Evolutionary conservation across 1,139 yeast species (phyloP).

Genomic region (Candida albicans): DNA sequence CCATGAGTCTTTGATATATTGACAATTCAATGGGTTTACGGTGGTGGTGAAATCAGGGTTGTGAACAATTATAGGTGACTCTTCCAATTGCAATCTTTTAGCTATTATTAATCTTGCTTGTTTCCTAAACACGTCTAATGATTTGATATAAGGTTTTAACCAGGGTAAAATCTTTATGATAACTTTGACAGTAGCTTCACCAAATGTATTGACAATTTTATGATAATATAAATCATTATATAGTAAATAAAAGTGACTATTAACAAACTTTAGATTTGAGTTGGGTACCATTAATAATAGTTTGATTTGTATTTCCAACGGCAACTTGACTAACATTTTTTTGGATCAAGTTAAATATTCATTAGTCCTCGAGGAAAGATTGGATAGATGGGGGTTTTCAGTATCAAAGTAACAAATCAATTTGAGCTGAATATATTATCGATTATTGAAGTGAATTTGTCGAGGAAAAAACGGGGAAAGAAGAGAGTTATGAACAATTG

Average conservation of each 20-base stretch:
- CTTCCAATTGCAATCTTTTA: conserved; percentile 25
- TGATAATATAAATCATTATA: conserved; percentile 52
- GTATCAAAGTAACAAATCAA: no score
- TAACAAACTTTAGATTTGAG: conserved; percentile 41
- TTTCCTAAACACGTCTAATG: conserved; percentile 49
- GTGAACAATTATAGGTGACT: conserved; percentile 26
- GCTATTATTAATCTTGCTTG: conserved; percentile 36
- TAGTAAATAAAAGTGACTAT: conserved; percentile 44
- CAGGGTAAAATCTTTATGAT: conserved; percentile 37
- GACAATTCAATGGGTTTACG: conserved; percentile 23
- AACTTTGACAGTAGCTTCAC: conserved; percentile 33
- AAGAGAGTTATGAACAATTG: no score
- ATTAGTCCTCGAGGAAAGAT: not conserved
- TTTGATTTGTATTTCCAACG: conserved; percentile 50
- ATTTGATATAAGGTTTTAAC: conserved; percentile 44
- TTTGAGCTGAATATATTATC: no score
- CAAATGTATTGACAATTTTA: conserved; percentile 43
- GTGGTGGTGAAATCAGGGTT: conserved; percentile 19
- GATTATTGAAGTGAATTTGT: no score
- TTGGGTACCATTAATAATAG: conserved; percentile 43
- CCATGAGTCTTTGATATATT: conserved; percentile 55
- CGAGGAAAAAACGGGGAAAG: no score
- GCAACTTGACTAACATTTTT: conserved; percentile 35
- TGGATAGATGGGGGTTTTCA: not conserved
- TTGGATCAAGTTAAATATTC: not conserved